Conservation (phyloP, 2,329 filamentous ascomycete genomes). For the Paraphaeosphaeria minitans region DNA sequence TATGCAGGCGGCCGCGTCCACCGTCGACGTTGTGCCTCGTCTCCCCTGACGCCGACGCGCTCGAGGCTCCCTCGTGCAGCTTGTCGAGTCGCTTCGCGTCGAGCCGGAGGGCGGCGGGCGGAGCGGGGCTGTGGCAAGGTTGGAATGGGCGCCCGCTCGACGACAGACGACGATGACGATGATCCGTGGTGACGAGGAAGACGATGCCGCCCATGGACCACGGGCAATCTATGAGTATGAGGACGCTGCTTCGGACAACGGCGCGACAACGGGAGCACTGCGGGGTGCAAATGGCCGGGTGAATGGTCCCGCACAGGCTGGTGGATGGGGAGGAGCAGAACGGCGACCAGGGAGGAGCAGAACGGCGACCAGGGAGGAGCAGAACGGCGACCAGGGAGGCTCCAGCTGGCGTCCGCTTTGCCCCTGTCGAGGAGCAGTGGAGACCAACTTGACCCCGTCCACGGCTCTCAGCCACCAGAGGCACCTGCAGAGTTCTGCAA, state of each 20-base stretch:
- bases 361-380: slow-evolving; percentile 24
- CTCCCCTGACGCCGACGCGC: slow-evolving; percentile 3
- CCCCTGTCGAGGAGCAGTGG: slow-evolving; percentile 12
- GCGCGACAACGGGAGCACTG: slow-evolving; percentile 11
- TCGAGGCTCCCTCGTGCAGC: slow-evolving; percentile 1
- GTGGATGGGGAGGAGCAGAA: slow-evolving; percentile 28
- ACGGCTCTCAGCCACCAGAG: slow-evolving; percentile 16
- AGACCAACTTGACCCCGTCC: slow-evolving; percentile 16
- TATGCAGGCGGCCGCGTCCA: slow-evolving; percentile 28
- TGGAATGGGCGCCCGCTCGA: not conserved
- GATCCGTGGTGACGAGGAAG: too few species aligned
- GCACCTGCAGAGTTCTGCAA: slow-evolving; percentile 4
- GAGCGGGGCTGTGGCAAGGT: not conserved
- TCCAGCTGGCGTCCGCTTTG: slow-evolving; percentile 10
- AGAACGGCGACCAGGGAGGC: slow-evolving; percentile 20
- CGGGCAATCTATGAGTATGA: too few species aligned
- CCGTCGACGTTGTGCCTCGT: slow-evolving; percentile 9
- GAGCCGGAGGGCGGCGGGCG: not conserved
- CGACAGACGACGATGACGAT: too few species aligned
- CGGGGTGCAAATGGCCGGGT: slow-evolving; percentile 21
- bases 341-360: slow-evolving; percentile 15
- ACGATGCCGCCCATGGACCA: too few species aligned
- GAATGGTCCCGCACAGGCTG: slow-evolving; percentile 16
- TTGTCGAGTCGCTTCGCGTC: not conserved
- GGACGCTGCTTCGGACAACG: slow-evolving; percentile 10